These are phyloP conservation scores for Yamadazyma dendronema DNA, from an alignment of 1,139 yeast genomes.

Conservation along the genomic window DNA sequence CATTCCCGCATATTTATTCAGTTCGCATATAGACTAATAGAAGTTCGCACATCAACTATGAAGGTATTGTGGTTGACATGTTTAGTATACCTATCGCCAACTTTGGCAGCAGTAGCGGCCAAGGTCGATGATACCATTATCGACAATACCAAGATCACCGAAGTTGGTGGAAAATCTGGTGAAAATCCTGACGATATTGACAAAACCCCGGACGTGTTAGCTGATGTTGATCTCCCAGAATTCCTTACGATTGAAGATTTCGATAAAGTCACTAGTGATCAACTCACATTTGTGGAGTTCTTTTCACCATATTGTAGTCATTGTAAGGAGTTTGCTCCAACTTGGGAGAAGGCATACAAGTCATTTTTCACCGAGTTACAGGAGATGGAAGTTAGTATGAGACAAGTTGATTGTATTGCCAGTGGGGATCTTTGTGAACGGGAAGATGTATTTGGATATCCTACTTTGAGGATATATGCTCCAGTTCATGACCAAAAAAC, in stretches of 20 bases:
- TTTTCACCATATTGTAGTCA: slow-evolving; percentile 72
- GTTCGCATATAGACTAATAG: background rate
- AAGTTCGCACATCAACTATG: too few species aligned
- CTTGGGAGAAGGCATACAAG: slow-evolving; percentile 58
- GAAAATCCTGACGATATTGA: background rate
- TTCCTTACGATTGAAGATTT: slow-evolving; percentile 36
- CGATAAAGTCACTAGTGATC: slow-evolving; percentile 40
- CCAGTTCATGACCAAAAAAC: slow-evolving; percentile 39
- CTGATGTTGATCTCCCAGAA: slow-evolving; percentile 17
- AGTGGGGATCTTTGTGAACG: slow-evolving; percentile 69
- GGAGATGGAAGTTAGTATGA: slow-evolving; percentile 47
- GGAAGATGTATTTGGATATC: slow-evolving; percentile 57
- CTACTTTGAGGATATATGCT: slow-evolving; percentile 59
- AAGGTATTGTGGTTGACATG: too few species aligned
- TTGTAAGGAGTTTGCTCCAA: slow-evolving; percentile 64
- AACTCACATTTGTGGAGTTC: slow-evolving; percentile 61
- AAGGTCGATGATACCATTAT: background rate
- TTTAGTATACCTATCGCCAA: too few species aligned
- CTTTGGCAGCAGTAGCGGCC: background rate
- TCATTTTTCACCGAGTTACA: slow-evolving; percentile 37
- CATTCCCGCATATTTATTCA: too few species aligned
- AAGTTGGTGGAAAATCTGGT: background rate
- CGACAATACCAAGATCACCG: background rate
- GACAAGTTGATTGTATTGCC: slow-evolving; percentile 71
- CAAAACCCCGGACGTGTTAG: background rate